These are phyloP conservation scores for Lichtheimia ornata DNA, from an alignment of 371 early-diverging fungal genomes.

Conservation along the genomic window DNA sequence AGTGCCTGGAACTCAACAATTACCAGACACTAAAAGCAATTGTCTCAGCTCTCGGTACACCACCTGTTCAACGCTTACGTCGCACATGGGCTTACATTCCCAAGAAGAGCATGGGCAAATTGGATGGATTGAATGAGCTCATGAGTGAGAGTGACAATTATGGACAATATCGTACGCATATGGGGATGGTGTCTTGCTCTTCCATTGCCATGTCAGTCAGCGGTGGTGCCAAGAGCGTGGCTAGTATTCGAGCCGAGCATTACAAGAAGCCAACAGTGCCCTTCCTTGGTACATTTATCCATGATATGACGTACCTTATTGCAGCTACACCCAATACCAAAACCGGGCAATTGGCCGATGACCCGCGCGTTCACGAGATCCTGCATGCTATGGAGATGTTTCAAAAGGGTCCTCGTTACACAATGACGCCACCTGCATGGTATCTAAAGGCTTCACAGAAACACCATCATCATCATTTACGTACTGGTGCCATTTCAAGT, in stretches of 20 bases:
- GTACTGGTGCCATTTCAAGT: slow-evolving; percentile 50
- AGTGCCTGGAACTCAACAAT: slow-evolving; percentile 67
- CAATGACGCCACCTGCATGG: slow-evolving; percentile 49
- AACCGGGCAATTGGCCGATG: slow-evolving; percentile 40
- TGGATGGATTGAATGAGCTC: slow-evolving; percentile 62
- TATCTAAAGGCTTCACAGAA: slow-evolving; percentile 59
- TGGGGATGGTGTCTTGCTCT: slow-evolving; percentile 42
- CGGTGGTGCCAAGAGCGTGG: slow-evolving; percentile 42
- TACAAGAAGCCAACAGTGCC: slow-evolving; percentile 68
- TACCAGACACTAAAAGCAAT: slow-evolving; percentile 80
- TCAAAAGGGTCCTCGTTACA: slow-evolving; percentile 64
- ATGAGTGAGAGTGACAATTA: slow-evolving; percentile 78
- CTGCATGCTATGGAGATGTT: slow-evolving; percentile 55
- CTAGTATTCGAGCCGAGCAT: slow-evolving; percentile 45
- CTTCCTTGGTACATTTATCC: slow-evolving; percentile 77
- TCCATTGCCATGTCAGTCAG: slow-evolving; percentile 10
- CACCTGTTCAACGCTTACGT: slow-evolving; percentile 75
- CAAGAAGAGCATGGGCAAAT: slow-evolving; percentile 60
- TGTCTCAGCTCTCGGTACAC: slow-evolving; percentile 70
- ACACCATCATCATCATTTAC: slow-evolving; percentile 43
- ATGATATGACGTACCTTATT: slow-evolving; percentile 76
- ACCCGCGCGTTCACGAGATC: slow-evolving; percentile 57
- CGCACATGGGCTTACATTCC: slow-evolving; percentile 78
- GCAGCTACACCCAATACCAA: slow-evolving; percentile 56
- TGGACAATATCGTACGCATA: slow-evolving; percentile 68